phyloP scores from a whole-genome alignment of 2,329 filamentous ascomycete genomes.

The Penicillium hordei region DNA sequence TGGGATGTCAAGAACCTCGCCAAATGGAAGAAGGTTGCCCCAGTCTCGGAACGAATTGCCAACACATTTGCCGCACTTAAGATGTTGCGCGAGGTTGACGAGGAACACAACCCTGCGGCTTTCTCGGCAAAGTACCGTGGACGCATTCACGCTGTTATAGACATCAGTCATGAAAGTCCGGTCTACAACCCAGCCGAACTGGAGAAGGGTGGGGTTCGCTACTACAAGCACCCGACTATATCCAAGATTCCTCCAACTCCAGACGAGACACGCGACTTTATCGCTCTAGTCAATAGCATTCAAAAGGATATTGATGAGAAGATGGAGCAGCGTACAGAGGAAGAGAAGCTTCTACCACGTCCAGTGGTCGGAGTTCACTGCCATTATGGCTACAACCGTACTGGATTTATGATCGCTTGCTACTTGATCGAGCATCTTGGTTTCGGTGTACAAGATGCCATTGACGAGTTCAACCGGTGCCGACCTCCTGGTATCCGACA shows the following conservation, averaged over 20 bases:
- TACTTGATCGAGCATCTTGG: constrained; percentile 83
- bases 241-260: constrained; percentile 79
- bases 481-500: constrained; percentile 84
- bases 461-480: constrained; percentile 71
- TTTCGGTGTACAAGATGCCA: constrained; percentile 70
- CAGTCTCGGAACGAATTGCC: constrained; percentile 76
- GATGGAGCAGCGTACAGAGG: constrained; percentile 41
- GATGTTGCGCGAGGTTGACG: constrained; percentile 85
- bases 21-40: constrained; percentile 80
- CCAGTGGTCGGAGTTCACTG: constrained; percentile 79
- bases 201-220: constrained; percentile 65
- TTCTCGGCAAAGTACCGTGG: constrained; percentile 69
- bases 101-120: constrained; percentile 70
- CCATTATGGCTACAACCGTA: constrained; percentile 94
- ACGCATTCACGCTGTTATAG: constrained; percentile 73
- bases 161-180: constrained; percentile 87
- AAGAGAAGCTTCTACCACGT: constrained; percentile 37
- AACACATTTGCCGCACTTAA: constrained; percentile 86
- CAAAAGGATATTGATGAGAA: constrained; percentile 55
- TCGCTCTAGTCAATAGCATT: constrained; percentile 60
- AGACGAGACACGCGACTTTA: constrained; percentile 62
- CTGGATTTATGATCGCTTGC: constrained; percentile 84
- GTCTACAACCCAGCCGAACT: constrained; percentile 79
- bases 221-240: constrained; percentile 87
- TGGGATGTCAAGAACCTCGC: constrained; percentile 97